Conservation (phyloP, 495 filamentous ascomycete genomes). For the Daldinia caldariorum region DNA sequence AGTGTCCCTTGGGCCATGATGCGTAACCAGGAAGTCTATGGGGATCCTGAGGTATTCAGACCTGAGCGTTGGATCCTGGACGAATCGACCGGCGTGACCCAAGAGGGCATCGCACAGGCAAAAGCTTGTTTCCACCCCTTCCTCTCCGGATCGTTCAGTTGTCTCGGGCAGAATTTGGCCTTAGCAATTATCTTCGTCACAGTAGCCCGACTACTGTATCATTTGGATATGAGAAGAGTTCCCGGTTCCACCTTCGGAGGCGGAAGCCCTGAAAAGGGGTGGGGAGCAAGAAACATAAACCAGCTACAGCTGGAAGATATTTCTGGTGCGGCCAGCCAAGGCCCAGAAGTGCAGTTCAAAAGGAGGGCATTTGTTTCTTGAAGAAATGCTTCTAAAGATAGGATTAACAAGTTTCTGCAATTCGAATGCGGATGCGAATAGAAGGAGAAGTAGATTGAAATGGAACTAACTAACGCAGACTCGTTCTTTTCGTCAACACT, state of each 20-base stretch:
- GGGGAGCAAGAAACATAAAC: conserved; percentile 13
- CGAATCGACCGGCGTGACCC: not conserved
- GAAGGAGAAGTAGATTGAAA: not conserved
- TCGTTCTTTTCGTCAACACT: not conserved
- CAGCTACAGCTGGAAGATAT: conserved; percentile 26
- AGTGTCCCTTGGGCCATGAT: conserved; percentile 65
- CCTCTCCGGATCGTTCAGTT: conserved; percentile 40
- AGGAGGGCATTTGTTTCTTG: not conserved
- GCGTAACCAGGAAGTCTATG: conserved; percentile 59
- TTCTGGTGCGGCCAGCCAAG: conserved; percentile 13
- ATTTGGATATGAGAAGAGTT: conserved; percentile 19
- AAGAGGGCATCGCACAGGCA: conserved; percentile 20
- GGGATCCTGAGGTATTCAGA: conserved; percentile 49
- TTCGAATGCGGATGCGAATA: not conserved
- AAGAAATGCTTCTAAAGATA: not conserved
- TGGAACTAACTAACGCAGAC: not conserved
- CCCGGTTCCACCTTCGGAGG: conserved; percentile 31
- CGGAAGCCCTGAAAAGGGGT: conserved; percentile 12
- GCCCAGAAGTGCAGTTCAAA: conserved; percentile 35
- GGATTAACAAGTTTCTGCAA: not conserved
- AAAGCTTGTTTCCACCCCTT: conserved; percentile 38
- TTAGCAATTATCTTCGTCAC: conserved; percentile 43
- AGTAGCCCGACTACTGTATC: conserved; percentile 36
- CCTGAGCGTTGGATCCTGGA: conserved; percentile 63
- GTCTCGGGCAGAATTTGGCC: conserved; percentile 48